A percentile compares a stretch with the other conserved stretches of the same genome.
phyloP scores from a whole-genome alignment of 257 asterid genomes.

The Verbascum thapsus region DNA sequence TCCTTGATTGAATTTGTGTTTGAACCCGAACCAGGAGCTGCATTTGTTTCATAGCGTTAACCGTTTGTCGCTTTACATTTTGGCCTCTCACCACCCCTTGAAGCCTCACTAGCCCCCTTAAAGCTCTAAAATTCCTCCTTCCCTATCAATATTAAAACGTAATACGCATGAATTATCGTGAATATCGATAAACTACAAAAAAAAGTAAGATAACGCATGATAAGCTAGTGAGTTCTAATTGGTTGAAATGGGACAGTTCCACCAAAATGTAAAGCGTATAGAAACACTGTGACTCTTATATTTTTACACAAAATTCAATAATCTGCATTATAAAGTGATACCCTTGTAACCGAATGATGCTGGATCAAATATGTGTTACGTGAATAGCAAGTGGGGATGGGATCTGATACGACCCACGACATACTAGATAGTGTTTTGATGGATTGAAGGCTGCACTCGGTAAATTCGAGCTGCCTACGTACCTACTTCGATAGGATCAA shows the following conservation, averaged over 20 bases:
- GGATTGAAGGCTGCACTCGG: too few relatives aligned
- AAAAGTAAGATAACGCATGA: too few relatives aligned
- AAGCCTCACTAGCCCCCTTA: slow-evolving; percentile 92
- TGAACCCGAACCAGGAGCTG: slow-evolving; percentile 87
- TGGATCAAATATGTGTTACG: too few relatives aligned
- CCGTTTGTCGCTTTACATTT: slow-evolving; percentile 74
- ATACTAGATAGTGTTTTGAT: too few relatives aligned
- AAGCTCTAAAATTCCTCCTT: slow-evolving; percentile 75
- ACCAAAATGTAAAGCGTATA: slow-evolving; percentile 1
- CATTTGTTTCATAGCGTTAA: slow-evolving; percentile 90
- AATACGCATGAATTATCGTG: background rate
- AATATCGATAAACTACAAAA: slow-evolving; percentile 4
- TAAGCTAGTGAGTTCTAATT: background rate
- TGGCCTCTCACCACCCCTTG: slow-evolving; percentile 86
- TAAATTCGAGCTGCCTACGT: too few relatives aligned
- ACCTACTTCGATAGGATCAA: too few relatives aligned
- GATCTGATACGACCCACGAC: too few relatives aligned
- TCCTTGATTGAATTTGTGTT: slow-evolving; percentile 80
- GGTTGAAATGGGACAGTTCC: background rate
- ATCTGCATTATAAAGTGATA: background rate
- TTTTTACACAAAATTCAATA: background rate
- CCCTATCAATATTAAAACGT: slow-evolving; percentile 46
- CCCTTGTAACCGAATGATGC: background rate
- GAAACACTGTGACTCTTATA: background rate
- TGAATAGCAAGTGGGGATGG: too few relatives aligned